Conservation (phyloP, 306 rosid species). For the Quercus robur region DNA sequence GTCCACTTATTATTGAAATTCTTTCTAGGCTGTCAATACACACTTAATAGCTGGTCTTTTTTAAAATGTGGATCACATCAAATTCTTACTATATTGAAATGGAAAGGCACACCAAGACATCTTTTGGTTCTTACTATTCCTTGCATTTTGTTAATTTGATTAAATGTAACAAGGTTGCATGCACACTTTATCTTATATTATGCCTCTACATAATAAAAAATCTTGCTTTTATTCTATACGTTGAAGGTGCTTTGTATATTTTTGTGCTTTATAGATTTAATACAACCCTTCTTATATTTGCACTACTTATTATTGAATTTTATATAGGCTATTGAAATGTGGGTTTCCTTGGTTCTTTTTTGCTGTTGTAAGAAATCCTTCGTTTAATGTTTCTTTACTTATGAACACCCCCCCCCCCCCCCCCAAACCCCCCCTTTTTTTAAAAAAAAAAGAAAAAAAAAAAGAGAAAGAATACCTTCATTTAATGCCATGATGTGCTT, state of each 20-base stretch:
- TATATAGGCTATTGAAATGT: background rate
- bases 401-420: too few species aligned
- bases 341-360: background rate
- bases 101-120: too few species aligned
- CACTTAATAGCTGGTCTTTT: too few species aligned
- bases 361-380: background rate
- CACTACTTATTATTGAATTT: background rate
- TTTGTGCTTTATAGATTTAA: background rate
- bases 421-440: too few species aligned
- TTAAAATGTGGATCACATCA: too few species aligned
- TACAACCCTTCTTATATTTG: background rate
- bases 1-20: background rate
- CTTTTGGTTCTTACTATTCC: background rate
- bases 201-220: too few species aligned
- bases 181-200: background rate
- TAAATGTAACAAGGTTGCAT: background rate
- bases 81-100: too few species aligned
- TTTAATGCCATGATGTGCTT: background rate
- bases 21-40: background rate
- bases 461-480: too few species aligned
- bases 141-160: background rate
- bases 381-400: too few species aligned
- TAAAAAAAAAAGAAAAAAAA: too few species aligned
- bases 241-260: background rate
- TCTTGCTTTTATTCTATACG: background rate